Base-by-base conservation (phyloP, 768 basidiomycete genomes). In the Tulasnella sp. region DNA sequence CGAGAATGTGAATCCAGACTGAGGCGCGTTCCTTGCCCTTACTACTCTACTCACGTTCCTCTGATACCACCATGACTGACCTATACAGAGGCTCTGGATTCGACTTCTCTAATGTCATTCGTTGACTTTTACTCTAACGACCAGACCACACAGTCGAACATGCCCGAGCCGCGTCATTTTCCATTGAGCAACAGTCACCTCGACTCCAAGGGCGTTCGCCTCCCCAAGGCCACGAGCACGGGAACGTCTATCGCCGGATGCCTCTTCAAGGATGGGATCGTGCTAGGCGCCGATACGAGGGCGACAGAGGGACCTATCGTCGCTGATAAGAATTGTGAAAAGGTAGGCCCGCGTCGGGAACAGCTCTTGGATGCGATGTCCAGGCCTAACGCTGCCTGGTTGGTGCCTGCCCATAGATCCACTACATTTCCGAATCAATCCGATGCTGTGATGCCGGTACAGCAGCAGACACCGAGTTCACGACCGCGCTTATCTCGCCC, bases 271-370 rank as follows among this genome's bases (percentile, higher is more conserved):
- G 93, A 94, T 81, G 97, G 97, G 6, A 91, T 99, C 79, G 88
- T 97, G 19, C 88, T 99, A 5, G 97, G 96, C 67, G 97, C 97
- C 15, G 97, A 99, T 83, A 99, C 97, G 0, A 88, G 97, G 80
- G 96, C 97, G 4, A 99, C 97, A 0, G 93, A 91, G 78, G 97
- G 97, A 0, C 88, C 89, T 31, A 98, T 99, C 79, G 94, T 99
- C 36, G 94, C 94, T 0, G 97, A 99, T 86, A 99, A 99, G 89
- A 99, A 99, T 85, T 99, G 97, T 84, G 97, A 99, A 86, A 99
- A 99, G 92, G 97, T 96, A n/a, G 29, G n/a, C 22, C 40, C 15
- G 15, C 39, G 15, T 72, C 22, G 22, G 19, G 1, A 34, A 15
- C 39, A 19, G 22, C 31, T 72, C 25, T 71, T n/a, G 14, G 37